Evolutionary conservation across 441 rosid genomes (phyloP), one percentile per base, ranked within the genome.

Genomic region (Populus trichocarpa): DNA sequence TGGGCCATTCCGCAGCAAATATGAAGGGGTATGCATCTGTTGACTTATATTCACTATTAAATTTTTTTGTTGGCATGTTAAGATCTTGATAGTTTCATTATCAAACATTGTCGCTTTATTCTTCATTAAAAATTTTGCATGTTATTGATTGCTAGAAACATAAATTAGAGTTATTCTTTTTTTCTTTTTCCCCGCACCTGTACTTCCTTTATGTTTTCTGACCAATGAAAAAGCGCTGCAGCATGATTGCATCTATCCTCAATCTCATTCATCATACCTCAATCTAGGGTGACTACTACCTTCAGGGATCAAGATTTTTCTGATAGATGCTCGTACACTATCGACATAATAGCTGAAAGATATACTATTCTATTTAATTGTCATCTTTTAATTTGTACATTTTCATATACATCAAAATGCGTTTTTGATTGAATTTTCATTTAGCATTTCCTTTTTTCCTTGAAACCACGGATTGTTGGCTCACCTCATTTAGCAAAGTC

Each of bases 1-100:
- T 79, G 99, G 99, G 42, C 97, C 97, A 30, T 78, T 95, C 85
- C 90, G 70, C 78, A 90, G 88, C 79, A 85, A 88, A 77, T 85
- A 85, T 78, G 87, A 79, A 80, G 97, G 94, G 89, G 97, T 95
- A 93, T 36, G 85, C 76, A 33, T 75, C 63, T 73, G 59, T 70
- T 74, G 5, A 69, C 69, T 68, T 14, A 46, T 0, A 13, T 46
- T 14, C 5, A 14, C 16, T 13, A 46, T 46, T 46, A 46, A 1
- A 3, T 3, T 46, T 46, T 14, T 46, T 46, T 46, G 20, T 46
- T 46, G 57, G 16, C 57, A 46, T 46, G 20, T 46, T 14, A 46
- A 46, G 57, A 46, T 46, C 57, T 14, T 46, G 57, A 14, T 46
- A 46, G 1, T 46, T 0, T 14, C 57, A 46, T 46, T 46, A 46